Evolutionary conservation across 371 early-diverging fungal genomes (phyloP).

Genomic region (Mortierella sp.): DNA sequence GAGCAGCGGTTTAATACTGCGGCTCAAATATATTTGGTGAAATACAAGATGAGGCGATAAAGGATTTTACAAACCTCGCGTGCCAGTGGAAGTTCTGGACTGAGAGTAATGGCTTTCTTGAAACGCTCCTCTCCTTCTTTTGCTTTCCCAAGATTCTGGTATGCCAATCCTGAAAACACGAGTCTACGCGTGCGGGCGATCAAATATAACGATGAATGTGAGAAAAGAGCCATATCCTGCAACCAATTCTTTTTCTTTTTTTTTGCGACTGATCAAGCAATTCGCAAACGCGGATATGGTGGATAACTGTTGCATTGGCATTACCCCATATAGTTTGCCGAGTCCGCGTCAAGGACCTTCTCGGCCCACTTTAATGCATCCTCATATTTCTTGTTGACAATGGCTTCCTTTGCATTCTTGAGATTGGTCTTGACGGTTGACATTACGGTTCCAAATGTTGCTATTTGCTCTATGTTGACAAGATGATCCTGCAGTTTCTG

Average conservation of each 20-base stretch:
- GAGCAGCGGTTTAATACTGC: not conserved
- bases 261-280: not conserved
- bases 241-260: not conserved
- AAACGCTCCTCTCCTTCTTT: slow-evolving; percentile 79
- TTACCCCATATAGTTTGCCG: slow-evolving; percentile 86
- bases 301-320: too few relatives aligned
- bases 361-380: slow-evolving; percentile 79
- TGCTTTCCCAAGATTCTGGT: slow-evolving; percentile 75
- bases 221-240: too few relatives aligned
- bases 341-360: slow-evolving; percentile 79
- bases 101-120: slow-evolving; percentile 74
- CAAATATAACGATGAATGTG: too few relatives aligned
- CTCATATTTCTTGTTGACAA: slow-evolving; percentile 78
- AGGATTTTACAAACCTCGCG: slow-evolving; percentile 74
- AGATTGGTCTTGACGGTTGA: slow-evolving; percentile 76
- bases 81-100: slow-evolving; percentile 73
- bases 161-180: slow-evolving; percentile 85
- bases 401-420: slow-evolving; percentile 84
- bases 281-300: too few relatives aligned
- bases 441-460: slow-evolving; percentile 14
- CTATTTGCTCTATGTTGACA: too few relatives aligned
- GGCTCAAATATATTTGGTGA: not conserved
- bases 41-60: not conserved
- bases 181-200: slow-evolving; percentile 50
- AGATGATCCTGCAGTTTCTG: too few relatives aligned